Evolutionary conservation across 768 basidiomycete species (phyloP).

Genomic region (Kwoniella pini): DNA sequence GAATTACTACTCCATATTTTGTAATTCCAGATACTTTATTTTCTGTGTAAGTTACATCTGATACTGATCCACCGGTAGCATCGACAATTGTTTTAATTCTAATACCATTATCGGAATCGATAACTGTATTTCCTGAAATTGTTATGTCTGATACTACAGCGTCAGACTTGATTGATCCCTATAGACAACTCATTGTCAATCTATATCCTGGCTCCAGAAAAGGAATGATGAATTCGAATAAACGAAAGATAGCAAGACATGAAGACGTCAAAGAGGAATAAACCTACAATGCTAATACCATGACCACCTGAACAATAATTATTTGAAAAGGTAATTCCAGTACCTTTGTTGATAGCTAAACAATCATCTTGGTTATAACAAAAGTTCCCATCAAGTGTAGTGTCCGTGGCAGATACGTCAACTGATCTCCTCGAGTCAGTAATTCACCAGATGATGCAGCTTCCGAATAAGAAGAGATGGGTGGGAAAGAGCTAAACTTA

Average conservation of each 20-base stretch:
- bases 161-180: constrained; percentile 15
- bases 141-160: neutral
- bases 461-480: neutral
- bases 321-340: constrained; percentile 6
- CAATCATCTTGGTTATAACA: constrained; percentile 13
- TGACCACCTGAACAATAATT: constrained; percentile 2
- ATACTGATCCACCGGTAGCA: constrained; percentile 1
- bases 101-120: neutral
- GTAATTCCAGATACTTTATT: neutral
- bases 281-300: constrained; percentile 10
- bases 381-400: constrained; percentile 5
- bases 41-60: constrained; percentile 2
- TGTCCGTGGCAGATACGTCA: constrained; percentile 4
- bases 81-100: constrained; percentile 5
- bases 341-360: constrained; percentile 2
- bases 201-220: too few relatives aligned
- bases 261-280: too few relatives aligned
- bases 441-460: too few relatives aligned
- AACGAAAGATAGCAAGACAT: too few relatives aligned
- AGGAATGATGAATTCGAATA: too few relatives aligned
- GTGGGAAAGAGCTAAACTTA: neutral
- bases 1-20: constrained; percentile 5
- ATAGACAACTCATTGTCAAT: too few relatives aligned
- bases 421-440: too few relatives aligned
- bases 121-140: constrained; percentile 6